These are phyloP conservation scores for Pythium phragmitis DNA, from an alignment of 352 stramenopile genomes.

Conservation along the genomic window DNA sequence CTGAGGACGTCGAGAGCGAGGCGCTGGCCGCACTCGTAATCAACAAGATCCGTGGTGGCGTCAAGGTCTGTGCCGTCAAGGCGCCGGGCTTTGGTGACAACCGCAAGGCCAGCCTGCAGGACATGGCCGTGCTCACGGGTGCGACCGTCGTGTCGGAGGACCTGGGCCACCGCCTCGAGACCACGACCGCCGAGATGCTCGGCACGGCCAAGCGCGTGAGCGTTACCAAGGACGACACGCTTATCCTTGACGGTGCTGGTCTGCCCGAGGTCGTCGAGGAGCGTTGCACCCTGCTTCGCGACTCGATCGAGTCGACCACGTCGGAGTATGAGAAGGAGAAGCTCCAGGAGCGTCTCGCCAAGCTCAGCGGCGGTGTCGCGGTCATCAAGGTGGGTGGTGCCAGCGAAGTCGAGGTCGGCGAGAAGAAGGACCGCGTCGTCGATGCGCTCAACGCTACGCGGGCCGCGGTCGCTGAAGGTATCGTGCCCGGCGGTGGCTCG, in stretches of 20 bases:
- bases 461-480: constrained; percentile 98
- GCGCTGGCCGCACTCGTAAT: constrained; percentile 98
- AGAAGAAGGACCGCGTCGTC: constrained; percentile 99
- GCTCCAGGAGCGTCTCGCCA: constrained; percentile 99
- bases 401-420: constrained; percentile 98
- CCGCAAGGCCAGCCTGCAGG: constrained; percentile 99
- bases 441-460: constrained; percentile 99
- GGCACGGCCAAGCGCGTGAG: constrained; percentile 94
- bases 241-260: constrained; percentile 96
- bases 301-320: constrained; percentile 95
- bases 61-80: constrained; percentile 99
- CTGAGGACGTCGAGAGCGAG: constrained; percentile 99
- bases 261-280: constrained; percentile 94
- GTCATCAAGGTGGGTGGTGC: constrained; percentile 99
- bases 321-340: constrained; percentile 99
- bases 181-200: constrained; percentile 94
- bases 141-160: constrained; percentile 98
- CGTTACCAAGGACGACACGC: constrained; percentile 99
- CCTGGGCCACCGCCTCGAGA: constrained; percentile 98
- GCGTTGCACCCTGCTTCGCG: constrained; percentile 94
- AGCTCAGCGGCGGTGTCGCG: constrained; percentile 98
- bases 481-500: constrained; percentile 98
- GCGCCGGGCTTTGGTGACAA: constrained; percentile 99
- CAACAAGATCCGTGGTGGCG: constrained; percentile 99
- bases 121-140: constrained; percentile 99